A percentile compares a stretch with the other conserved stretches of the same genome.
phyloP scores from a whole-genome alignment of 2,329 filamentous ascomycete genomes.

The Epichloe scottii region DNA sequence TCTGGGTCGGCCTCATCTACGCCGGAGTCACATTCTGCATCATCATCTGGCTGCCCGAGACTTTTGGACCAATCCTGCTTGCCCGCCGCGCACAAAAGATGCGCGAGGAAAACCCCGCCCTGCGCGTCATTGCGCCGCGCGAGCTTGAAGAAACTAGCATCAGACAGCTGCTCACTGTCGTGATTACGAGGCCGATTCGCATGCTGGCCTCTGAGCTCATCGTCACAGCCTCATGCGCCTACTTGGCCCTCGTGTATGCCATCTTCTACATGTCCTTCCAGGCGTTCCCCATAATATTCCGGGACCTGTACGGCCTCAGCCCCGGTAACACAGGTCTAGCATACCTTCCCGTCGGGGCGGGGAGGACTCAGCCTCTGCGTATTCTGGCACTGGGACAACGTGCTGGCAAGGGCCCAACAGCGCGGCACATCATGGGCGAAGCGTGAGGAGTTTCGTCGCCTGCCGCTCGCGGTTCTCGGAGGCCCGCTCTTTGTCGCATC shows the following conservation, averaged over 20 bases:
- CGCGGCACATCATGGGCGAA: constrained; percentile 42
- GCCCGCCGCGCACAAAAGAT: constrained; percentile 42
- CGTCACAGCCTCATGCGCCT: constrained; percentile 55
- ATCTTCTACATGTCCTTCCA: constrained; percentile 64
- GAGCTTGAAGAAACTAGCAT: constrained; percentile 49
- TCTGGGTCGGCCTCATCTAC: constrained; percentile 58
- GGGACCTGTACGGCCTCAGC: constrained; percentile 47
- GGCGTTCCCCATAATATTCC: constrained; percentile 61
- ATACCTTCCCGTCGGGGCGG: constrained; percentile 56
- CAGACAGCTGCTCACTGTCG: constrained; percentile 48
- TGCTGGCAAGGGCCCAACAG: constrained; percentile 40
- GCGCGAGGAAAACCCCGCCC: constrained; percentile 39
- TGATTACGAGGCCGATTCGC: constrained; percentile 56
- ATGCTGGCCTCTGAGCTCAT: constrained; percentile 66
- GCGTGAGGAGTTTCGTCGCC: constrained; percentile 53
- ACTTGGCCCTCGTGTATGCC: constrained; percentile 58
- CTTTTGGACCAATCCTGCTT: constrained; percentile 48
- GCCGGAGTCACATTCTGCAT: constrained; percentile 49
- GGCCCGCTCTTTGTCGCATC: constrained; percentile 50
- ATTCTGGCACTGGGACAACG: constrained; percentile 54
- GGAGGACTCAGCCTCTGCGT: constrained; percentile 46
- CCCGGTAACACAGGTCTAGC: constrained; percentile 52
- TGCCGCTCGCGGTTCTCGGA: constrained; percentile 62
- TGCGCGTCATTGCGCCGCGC: constrained; percentile 42
- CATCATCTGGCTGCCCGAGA: constrained; percentile 51